Percentiles rank a stretch among this genome's conserved stretches.
Conservation (phyloP, 495 filamentous ascomycete species). For the Aspergillus conjunctus region DNA sequence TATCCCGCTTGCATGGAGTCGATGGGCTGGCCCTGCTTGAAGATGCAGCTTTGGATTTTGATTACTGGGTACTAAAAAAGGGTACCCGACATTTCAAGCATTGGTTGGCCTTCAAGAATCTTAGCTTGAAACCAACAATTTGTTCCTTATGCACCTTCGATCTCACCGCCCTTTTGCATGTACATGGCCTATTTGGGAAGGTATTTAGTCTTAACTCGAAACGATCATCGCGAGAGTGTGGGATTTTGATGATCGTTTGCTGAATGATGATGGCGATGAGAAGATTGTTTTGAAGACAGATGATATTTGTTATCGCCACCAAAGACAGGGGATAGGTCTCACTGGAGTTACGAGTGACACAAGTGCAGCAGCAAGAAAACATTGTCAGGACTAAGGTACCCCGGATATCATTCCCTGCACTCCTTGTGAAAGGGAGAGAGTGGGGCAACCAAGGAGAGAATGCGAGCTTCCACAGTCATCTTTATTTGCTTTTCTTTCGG, state of each 20-base stretch:
- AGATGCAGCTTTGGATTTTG: not conserved
- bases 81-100: not conserved
- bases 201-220: not conserved
- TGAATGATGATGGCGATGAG: not conserved
- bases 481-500: not conserved
- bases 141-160: conserved; percentile 1
- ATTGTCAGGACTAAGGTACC: not conserved
- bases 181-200: not conserved
- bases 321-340: not conserved
- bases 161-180: conserved; percentile 18
- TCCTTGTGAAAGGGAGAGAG: not conserved
- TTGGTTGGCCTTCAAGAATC: not conserved
- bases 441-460: not conserved
- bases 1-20: not conserved
- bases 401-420: not conserved
- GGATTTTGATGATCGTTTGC: not conserved
- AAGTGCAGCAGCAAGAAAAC: not conserved
- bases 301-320: not conserved
- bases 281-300: no score
- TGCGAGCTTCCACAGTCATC: not conserved
- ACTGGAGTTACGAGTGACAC: not conserved
- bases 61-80: not conserved
- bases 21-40: not conserved
- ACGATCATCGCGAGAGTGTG: not conserved
- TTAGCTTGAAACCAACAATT: conserved; percentile 1